Evolutionary conservation across 345 rosid genomes (phyloP), one percentile per base, ranked within the genome.

Genomic region (Lumnitzera littorea): DNA sequence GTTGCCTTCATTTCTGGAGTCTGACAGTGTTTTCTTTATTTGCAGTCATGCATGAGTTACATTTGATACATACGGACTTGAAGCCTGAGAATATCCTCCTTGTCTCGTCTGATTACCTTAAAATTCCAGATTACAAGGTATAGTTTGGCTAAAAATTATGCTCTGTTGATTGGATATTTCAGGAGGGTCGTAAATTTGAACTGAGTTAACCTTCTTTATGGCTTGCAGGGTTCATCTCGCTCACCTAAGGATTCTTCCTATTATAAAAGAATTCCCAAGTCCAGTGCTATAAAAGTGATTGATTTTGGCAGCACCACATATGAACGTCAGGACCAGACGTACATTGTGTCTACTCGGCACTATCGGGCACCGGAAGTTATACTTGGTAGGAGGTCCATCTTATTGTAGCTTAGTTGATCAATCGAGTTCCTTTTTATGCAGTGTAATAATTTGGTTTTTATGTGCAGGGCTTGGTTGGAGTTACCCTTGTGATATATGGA

Each of bases 41-140:
- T 82, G 80, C 92, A 90, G 97, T 90, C 73, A 85, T 90, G 96
- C 96, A 90, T 80, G 97, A 87, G 48, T 60, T 90, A 84, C 78
- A 59, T 52, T 71, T 90, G 79, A 84, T 90, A 62, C 97, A 90
- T 64, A 90, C 97, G 0, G 97, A 90, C 70, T 72, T 90, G 72
- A 90, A 90, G 74, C 97, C 97, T 50, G 97, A 90, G 71, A 90
- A 90, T 51, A 76, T 90, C 52, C 91, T 90, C 11, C 67, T 90
- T 13, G 89, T 82, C 60, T 87, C 92, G 23, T 55, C 96, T 0
- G 97, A 90, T 29, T 87, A 83, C 73, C 76, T 82, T 59, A 90
- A 85, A 63, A 79, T 90, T 68, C 89, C 89, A 5, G 96, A 87
- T 56, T 82, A 84, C 77, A 87, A 82, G 91, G 97, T 87, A 68